Evolutionary conservation across 805 yeast species (phyloP), one percentile per base, ranked within the genome.

Genomic region (Saccharomycopsis sp.): DNA sequence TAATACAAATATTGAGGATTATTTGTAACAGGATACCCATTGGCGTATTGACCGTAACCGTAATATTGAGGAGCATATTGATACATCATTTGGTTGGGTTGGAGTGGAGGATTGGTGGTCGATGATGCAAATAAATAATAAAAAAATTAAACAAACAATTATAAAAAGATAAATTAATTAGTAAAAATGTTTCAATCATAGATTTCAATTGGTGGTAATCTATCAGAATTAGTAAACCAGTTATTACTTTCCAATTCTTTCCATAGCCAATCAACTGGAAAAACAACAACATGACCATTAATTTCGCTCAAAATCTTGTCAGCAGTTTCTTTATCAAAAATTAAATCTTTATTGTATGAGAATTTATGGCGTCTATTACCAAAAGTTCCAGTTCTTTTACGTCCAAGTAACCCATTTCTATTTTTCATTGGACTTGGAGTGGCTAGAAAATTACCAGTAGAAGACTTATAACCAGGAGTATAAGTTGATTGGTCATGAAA

Each of bases 181-280:
- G 17, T 28, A 6, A 28, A 6, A 28, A 28, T 28, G n/a, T 28
- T 14, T 44, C 36, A 86, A 52, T 87, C 89, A 57, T 83, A 92
- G 39, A 92, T 89, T 55, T 92, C 97, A 41, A 92, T 76, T 1
- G 98, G 98, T 4, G 97, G 96, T 21, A 92, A 65, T 53, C 95
- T 76, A 55, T 92, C 98, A 37, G 94, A 79, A 52, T 80, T 85
- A 64, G 85, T 88, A 57, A 87, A 88, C 97, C 97, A 89, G 55
- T 94, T 92, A 9, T 85, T 89, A 5, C 84, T 74, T 42, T 88
- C 95, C 23, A 87, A 73, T 59, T 92, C 98, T 44, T 77, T 72
- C 51, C 72, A 65, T 32, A 92, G 67, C 98, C 98, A 92, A 46
- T 86, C 86, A 1, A 83, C 69, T 0, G 98, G 97, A 65, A 88